A percentile compares a stretch with the other conserved stretches of the same genome.
Conservation (phyloP, 2,329 filamentous ascomycete genomes). For the Rhytidhysteron rufulum region DNA sequence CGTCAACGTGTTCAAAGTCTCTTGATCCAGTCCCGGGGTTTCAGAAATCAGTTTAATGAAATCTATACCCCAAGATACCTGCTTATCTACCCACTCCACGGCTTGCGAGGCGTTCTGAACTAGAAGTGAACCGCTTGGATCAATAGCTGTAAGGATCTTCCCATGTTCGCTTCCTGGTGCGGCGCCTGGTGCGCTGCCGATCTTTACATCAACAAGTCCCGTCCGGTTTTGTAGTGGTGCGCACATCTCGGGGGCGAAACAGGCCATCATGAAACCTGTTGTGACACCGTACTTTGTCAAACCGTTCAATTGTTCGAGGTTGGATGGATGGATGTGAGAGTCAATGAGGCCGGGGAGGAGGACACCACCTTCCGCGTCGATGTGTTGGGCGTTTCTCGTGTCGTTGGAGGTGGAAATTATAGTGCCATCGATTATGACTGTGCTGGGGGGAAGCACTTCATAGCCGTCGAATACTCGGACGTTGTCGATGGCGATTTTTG, state of each 20-base stretch:
- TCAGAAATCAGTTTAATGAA: constrained; percentile 8
- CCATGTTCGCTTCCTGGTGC: constrained; percentile 4
- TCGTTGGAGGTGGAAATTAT: constrained; percentile 1
- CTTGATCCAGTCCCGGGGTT: constrained; percentile 4
- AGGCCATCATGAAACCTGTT: constrained; percentile 9
- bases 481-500: constrained; percentile 4
- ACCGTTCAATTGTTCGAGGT: constrained; percentile 7
- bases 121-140: neutral
- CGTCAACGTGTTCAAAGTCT: neutral
- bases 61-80: constrained; percentile 3
- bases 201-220: constrained; percentile 1
- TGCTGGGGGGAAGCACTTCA: constrained; percentile 6
- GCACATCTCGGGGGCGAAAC: constrained; percentile 2
- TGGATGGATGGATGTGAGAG: constrained; percentile 12
- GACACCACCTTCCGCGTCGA: constrained; percentile 11
- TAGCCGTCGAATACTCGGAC: constrained; percentile 11
- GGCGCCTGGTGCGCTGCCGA: neutral
- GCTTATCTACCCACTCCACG: neutral
- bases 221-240: constrained; percentile 1
- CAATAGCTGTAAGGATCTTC: neutral
- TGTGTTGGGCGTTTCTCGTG: constrained; percentile 1
- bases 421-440: constrained; percentile 9
- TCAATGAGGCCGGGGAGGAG: constrained; percentile 23
- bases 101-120: neutral
- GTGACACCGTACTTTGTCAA: constrained; percentile 17